These are phyloP conservation scores for Prunella vulgaris DNA, from an alignment of 257 asterid genomes.

Conservation along the genomic window DNA sequence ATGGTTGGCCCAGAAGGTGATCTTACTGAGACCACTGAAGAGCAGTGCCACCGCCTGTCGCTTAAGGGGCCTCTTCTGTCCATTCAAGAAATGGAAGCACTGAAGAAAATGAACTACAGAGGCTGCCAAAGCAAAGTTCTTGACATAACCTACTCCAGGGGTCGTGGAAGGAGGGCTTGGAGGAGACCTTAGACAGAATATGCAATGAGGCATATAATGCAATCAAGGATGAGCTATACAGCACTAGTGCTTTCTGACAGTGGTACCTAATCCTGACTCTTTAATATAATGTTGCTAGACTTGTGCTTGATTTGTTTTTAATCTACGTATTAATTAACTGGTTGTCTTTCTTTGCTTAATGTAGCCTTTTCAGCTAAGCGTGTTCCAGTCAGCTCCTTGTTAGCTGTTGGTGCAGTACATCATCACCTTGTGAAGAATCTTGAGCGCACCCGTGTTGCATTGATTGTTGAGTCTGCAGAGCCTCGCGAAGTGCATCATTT, in stretches of 20 bases:
- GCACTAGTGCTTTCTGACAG: slow-evolving; percentile 88
- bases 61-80: slow-evolving; percentile 86
- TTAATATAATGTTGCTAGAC: not conserved
- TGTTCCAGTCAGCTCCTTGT: slow-evolving; percentile 87
- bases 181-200: slow-evolving; percentile 85
- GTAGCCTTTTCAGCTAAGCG: slow-evolving; percentile 80
- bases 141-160: slow-evolving; percentile 78
- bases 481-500: slow-evolving; percentile 99
- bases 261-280: slow-evolving; percentile 40
- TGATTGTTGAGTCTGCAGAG: slow-evolving; percentile 93
- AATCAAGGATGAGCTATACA: slow-evolving; percentile 84
- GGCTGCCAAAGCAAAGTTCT: slow-evolving; percentile 98
- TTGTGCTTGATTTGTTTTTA: not conserved
- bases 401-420: slow-evolving; percentile 98
- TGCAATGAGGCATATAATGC: slow-evolving; percentile 87
- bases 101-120: slow-evolving; percentile 84
- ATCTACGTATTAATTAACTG: not conserved
- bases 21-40: slow-evolving; percentile 96
- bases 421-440: slow-evolving; percentile 92
- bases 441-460: slow-evolving; percentile 91
- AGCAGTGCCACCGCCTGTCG: slow-evolving; percentile 92
- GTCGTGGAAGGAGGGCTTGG: slow-evolving; percentile 77
- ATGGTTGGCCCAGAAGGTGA: slow-evolving; percentile 99
- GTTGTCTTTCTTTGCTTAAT: slow-evolving; percentile 13
- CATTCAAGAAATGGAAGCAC: slow-evolving; percentile 85